These are phyloP conservation scores for Kazachstania psychrophila DNA, from an alignment of 805 yeast genomes.

Conservation along the genomic window DNA sequence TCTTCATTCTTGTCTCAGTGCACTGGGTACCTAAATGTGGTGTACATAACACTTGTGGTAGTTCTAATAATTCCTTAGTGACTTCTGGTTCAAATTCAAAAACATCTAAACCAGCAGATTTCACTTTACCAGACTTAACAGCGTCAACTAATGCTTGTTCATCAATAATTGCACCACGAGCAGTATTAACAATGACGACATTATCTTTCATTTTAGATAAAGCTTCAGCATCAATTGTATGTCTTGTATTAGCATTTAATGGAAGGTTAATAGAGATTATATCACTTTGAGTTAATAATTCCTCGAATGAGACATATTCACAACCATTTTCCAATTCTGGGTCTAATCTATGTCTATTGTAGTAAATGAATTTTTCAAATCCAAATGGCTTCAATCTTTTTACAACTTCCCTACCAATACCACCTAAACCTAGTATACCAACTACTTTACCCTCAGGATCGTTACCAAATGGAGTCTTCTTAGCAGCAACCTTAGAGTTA, in stretches of 20 bases:
- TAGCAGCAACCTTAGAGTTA: conserved; percentile 49
- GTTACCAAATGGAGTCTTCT: conserved; percentile 56
- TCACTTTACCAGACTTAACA: conserved; percentile 54
- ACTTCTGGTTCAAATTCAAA: conserved; percentile 68
- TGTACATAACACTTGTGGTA: conserved; percentile 63
- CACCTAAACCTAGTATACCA: conserved; percentile 84
- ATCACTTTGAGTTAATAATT: conserved; percentile 54
- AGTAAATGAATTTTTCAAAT: conserved; percentile 57
- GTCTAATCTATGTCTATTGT: conserved; percentile 54
- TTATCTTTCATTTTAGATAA: conserved; percentile 69
- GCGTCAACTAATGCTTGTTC: conserved; percentile 49
- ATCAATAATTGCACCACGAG: conserved; percentile 78
- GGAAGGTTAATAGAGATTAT: conserved; percentile 71
- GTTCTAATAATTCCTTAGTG: conserved; percentile 47
- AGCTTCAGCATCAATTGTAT: conserved; percentile 52
- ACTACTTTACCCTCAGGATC: conserved; percentile 70
- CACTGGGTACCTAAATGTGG: conserved; percentile 90
- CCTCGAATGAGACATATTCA: conserved; percentile 63
- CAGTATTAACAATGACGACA: conserved; percentile 68
- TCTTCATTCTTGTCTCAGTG: conserved; percentile 58
- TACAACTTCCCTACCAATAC: conserved; percentile 76
- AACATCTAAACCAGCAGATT: conserved; percentile 66
- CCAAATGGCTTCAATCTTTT: conserved; percentile 70
- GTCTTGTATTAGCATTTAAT: conserved; percentile 60
- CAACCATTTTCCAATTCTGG: conserved; percentile 61